Evolutionary conservation across 331 rosid genomes (phyloP).

Genomic region (Malus hybrid): DNA sequence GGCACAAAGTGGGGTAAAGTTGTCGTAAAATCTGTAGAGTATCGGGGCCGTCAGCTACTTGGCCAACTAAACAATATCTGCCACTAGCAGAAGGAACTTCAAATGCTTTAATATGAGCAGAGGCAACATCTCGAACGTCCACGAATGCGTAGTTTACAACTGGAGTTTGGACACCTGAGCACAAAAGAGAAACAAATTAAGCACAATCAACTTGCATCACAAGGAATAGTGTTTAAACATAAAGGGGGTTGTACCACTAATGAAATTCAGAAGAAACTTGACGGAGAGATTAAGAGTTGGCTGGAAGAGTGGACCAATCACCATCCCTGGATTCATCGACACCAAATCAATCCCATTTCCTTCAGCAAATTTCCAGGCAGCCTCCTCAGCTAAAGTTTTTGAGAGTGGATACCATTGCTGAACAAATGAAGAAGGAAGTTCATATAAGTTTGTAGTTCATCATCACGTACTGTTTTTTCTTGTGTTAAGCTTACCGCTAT

Average conservation of each 20-base stretch:
- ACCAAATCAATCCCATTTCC: conserved; percentile 13
- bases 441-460: background rate
- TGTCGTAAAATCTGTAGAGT: background rate
- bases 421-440: background rate
- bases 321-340: background rate
- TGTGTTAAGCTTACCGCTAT: too few relatives aligned
- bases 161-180: background rate
- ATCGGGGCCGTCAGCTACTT: background rate
- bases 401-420: conserved; percentile 15
- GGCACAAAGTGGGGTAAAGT: background rate
- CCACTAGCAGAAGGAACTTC: conserved; percentile 10
- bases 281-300: background rate
- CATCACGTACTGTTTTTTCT: too few relatives aligned
- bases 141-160: background rate
- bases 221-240: background rate
- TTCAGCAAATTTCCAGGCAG: conserved; percentile 11
- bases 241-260: background rate
- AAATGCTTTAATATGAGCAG: conserved; percentile 9
- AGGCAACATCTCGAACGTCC: conserved; percentile 14
- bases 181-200: background rate
- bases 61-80: conserved; percentile 13
- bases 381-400: conserved; percentile 21
- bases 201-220: background rate
- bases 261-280: background rate
- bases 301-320: background rate